A percentile compares a stretch with the other conserved stretches of the same genome.
Conservation (phyloP, 1,284 basidiomycete species). For the Fomitopsis betulina region DNA sequence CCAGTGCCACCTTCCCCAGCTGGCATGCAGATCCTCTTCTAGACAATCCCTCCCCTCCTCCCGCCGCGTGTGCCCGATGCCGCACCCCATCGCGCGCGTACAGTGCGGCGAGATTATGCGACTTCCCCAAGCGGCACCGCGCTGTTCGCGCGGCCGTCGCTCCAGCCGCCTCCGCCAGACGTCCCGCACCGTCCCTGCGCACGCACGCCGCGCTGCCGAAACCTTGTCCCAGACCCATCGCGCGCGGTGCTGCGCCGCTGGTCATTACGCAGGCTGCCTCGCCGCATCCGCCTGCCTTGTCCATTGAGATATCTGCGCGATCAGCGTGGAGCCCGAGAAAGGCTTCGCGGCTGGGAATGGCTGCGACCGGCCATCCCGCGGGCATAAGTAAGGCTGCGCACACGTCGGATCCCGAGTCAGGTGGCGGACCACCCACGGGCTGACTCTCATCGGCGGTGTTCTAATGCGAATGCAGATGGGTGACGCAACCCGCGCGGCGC, state of each 20-base stretch:
- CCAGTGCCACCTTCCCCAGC: not conserved
- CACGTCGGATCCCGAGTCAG: not conserved
- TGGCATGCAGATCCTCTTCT: constrained; percentile 5
- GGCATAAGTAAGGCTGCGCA: not conserved
- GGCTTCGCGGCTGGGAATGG: not conserved
- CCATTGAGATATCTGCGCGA: not conserved
- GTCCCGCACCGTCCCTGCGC: not conserved
- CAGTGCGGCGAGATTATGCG: not conserved
- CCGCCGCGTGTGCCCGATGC: not conserved
- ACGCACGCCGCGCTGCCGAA: not conserved
- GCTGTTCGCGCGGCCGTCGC: not conserved
- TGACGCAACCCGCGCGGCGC: not conserved
- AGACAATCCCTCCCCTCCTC: constrained; percentile 1
- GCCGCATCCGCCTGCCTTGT: not conserved
- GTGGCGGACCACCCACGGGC: not conserved
- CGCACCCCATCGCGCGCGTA: not conserved
- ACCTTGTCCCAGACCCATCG: not conserved
- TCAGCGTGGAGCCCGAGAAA: constrained; percentile 1
- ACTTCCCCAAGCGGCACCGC: not conserved
- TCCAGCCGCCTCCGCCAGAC: not conserved
- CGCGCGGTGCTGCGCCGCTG: not conserved
- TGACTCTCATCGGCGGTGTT: not conserved
- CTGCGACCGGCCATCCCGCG: not conserved
- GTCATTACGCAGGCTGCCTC: not conserved
- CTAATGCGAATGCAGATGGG: not conserved